Percentiles rank a stretch among this genome's conserved stretches.
phyloP scores from a whole-genome alignment of 257 asterid genomes.

The Solanum dulcamara region DNA sequence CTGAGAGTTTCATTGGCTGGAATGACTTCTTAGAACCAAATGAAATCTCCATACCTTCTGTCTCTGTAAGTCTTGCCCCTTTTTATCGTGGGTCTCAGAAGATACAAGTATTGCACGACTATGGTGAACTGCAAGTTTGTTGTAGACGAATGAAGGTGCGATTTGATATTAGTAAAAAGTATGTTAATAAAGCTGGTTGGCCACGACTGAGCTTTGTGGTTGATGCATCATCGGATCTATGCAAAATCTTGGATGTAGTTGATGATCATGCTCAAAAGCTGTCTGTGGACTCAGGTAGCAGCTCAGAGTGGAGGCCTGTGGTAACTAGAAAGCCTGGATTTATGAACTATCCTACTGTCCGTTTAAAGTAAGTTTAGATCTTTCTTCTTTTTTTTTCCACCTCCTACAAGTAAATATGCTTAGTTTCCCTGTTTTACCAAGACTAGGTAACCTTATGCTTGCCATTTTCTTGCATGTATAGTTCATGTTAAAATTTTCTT shows the following conservation, averaged over 20 bases:
- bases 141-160: constrained; percentile 58
- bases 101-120: constrained; percentile 41
- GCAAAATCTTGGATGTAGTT: constrained; percentile 45
- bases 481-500: neutral
- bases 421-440: neutral
- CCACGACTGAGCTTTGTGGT: constrained; percentile 69
- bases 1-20: constrained; percentile 16
- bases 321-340: constrained; percentile 61
- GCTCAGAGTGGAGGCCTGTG: constrained; percentile 77
- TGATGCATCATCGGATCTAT: constrained; percentile 46
- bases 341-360: constrained; percentile 59
- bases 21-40: constrained; percentile 48
- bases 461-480: neutral
- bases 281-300: constrained; percentile 55
- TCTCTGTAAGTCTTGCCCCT: constrained; percentile 43
- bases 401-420: neutral
- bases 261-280: constrained; percentile 49
- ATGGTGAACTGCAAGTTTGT: constrained; percentile 41
- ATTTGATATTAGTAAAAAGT: constrained; percentile 62
- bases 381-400: neutral
- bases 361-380: constrained; percentile 56
- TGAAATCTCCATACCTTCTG: constrained; percentile 40
- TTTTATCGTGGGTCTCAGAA: constrained; percentile 52
- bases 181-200: constrained; percentile 51
- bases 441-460: neutral